Base-by-base conservation (phyloP, 2,329 filamentous ascomycete genomes). In the Ceratocystis ficicola region DNA sequence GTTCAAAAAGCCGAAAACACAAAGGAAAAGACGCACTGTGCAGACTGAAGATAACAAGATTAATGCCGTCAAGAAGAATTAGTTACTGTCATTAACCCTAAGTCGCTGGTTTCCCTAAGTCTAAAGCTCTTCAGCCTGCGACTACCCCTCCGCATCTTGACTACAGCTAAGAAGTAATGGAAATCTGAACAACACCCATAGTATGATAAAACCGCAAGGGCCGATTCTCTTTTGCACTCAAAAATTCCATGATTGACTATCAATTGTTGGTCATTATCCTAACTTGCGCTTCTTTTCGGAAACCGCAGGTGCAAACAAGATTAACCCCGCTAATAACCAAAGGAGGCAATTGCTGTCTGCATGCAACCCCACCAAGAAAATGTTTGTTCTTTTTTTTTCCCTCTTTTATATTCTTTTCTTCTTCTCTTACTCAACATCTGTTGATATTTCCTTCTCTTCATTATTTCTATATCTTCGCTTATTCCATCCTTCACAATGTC, bases 401-500 rank as follows among this genome's bases (percentile, higher is more conserved):
- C 36, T 44, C 7, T 20, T 52, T 4, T 22, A 65, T 52, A 30
- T 44, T 63, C 15, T 64, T 50, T 55, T 52, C 22, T 44, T 32
- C 48, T 36, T 60, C 25, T 41, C 32, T n/a, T 59, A 30, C 55
- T 32, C 22, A 59, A 30, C 55, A 22, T 15, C 22, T 52, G 22
- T 36, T 55, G 17, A 30, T 63, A 55, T 64, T 57, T 25, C 10
- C 30, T 44, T 44, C n/a, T 28, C 30, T 59, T 64, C 20, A 41
- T 41, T 41, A 41, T 36, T 57, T 44, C 32, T 36, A 10, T 36
- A 44, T 57, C 20, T 17, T 36, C 22, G 48, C 25, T 57, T 60
- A 41, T 32, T 44, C 50, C 32, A 62, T 41, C 50, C 46, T 48
- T 69, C 73, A 79, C 73, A 70, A 95, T 95, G 90, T 82, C 89